phyloP scores from a whole-genome alignment of 2,329 filamentous ascomycete genomes.

The Cordyceps cateniannulata region DNA sequence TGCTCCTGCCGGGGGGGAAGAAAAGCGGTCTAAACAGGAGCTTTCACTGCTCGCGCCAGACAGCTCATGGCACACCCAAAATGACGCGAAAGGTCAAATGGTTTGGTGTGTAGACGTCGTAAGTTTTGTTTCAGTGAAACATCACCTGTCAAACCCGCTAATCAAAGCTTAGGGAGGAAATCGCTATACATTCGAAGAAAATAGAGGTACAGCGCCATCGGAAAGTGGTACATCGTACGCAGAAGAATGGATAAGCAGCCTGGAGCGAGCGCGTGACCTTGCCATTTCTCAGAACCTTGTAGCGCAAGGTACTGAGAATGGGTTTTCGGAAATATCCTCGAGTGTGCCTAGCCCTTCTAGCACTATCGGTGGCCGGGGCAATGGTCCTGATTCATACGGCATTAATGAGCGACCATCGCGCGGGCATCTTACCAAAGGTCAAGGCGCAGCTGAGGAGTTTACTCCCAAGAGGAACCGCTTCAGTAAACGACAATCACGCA shows the following conservation, averaged over 20 bases:
- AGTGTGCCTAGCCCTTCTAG: constrained; percentile 70
- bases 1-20: constrained; percentile 84
- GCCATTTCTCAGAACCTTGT: constrained; percentile 66
- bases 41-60: constrained; percentile 74
- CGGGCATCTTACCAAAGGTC: constrained; percentile 54
- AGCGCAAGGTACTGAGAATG: constrained; percentile 60
- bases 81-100: constrained; percentile 80
- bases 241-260: constrained; percentile 85
- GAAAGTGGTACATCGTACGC: constrained; percentile 62
- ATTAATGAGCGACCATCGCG: constrained; percentile 47
- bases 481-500: constrained; percentile 90
- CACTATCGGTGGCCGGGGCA: constrained; percentile 57
- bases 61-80: constrained; percentile 70
- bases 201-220: constrained; percentile 56
- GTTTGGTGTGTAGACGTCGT: constrained; percentile 93
- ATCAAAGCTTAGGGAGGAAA: constrained; percentile 62
- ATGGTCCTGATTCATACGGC: constrained; percentile 44
- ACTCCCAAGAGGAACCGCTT: constrained; percentile 60
- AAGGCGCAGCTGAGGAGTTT: constrained; percentile 47
- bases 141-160: constrained; percentile 17
- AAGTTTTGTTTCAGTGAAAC: constrained; percentile 36
- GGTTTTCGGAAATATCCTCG: constrained; percentile 62
- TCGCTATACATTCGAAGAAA: constrained; percentile 89
- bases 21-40: constrained; percentile 92
- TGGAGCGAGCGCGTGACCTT: constrained; percentile 81